Base-by-base conservation (phyloP, 345 rosid genomes). In the Abelmoschus esculentus region DNA sequence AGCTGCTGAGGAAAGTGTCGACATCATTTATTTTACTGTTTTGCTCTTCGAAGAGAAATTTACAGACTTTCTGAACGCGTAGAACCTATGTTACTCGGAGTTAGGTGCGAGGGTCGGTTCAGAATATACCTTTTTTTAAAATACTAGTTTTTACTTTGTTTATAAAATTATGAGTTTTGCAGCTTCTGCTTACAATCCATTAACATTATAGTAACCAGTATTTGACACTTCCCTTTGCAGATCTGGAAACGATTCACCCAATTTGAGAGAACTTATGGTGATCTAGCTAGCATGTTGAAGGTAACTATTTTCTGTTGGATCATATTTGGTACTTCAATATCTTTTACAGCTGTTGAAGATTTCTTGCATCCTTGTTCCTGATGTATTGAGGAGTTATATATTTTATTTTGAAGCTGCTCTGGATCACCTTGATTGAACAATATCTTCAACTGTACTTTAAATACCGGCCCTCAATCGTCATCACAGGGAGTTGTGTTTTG, bases 191-290 rank as follows among this genome's bases (percentile, higher is more conserved):
- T 46, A 47, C 14, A 13, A 14, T 64, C 14, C 22, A 17, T 66
- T 26, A 15, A 66, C 12, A 47, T 22, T 64, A 7, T 44, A 26
- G 54, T 13, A 13, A 26, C 31, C 14, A 55, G 38, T 47, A 7
- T 1, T 3, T 66, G 26, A 47, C 36, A 66, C 13, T 64, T 22
- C 56, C 70, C 47, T 73, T 73, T 71, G 72, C 84, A 90, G 98
- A 87, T 93, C 58, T 93, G 98, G 98, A 86, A 89, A 77, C 85
- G 86, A 50, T 93, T 87, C 70, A 73, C 80, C 70, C 87, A 85
- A 71, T 93, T 93, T 76, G 97, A 93, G 83, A 90, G 88, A 83
- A 87, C 91, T 66, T 91, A 88, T 83, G 98, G 98, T 40, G 98
- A 93, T 83, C 87, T 93, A 61, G 85, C 91, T 74, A 89, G 97